A percentile compares a stretch with the other conserved stretches of the same genome.
phyloP scores from a whole-genome alignment of 768 basidiomycete species.

The Sistotremastrum suecicum region DNA sequence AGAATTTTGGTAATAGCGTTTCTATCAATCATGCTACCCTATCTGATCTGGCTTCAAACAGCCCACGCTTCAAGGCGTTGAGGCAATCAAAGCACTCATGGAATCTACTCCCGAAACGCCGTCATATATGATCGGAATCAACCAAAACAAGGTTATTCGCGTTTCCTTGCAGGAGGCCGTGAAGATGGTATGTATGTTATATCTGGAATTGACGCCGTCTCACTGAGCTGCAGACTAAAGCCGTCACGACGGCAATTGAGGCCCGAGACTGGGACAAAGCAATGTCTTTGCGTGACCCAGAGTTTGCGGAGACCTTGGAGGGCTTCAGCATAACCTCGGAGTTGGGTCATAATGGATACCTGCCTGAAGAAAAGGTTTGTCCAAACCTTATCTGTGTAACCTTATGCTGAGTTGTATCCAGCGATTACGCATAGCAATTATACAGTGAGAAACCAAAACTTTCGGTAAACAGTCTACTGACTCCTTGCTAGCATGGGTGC shows the following conservation, averaged over 20 bases:
- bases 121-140: constrained; percentile 93
- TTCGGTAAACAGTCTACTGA: constrained; percentile 5
- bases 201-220: neutral
- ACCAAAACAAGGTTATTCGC: constrained; percentile 89
- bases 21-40: neutral
- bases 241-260: constrained; percentile 70
- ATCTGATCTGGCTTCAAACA: constrained; percentile 15
- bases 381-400: neutral
- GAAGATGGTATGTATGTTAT: constrained; percentile 39
- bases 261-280: constrained; percentile 77
- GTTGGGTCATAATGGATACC: constrained; percentile 34
- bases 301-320: constrained; percentile 75
- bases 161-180: constrained; percentile 92
- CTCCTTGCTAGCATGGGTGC: constrained; percentile 63
- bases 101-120: constrained; percentile 80
- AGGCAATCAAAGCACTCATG: constrained; percentile 81
- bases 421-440: constrained; percentile 69
- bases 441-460: constrained; percentile 45
- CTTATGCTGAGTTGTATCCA: constrained; percentile 13
- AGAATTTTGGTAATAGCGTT: constrained; percentile 59
- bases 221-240: constrained; percentile 51
- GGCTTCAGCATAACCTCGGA: constrained; percentile 72
- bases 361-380: constrained; percentile 37
- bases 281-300: constrained; percentile 79
- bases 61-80: constrained; percentile 94